These are phyloP conservation scores for Podospora conica DNA, from an alignment of 495 filamentous ascomycete species.

Conservation along the genomic window DNA sequence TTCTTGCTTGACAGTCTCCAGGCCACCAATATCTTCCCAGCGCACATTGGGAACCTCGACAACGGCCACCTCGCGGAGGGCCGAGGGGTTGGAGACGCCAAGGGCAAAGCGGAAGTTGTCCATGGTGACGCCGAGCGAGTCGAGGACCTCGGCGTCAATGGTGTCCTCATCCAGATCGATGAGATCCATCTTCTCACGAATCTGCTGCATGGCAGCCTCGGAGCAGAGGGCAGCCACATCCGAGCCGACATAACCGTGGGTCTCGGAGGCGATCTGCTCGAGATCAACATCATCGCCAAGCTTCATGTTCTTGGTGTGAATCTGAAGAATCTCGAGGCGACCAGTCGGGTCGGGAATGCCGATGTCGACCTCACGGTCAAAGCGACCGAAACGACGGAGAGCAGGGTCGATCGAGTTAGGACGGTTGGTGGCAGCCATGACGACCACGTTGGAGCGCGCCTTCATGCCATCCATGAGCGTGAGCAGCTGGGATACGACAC, in stretches of 20 bases:
- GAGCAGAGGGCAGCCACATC: conserved; percentile 99
- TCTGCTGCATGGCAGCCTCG: conserved; percentile 99
- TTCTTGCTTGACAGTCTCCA: conserved; percentile 98
- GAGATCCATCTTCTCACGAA: conserved; percentile 99
- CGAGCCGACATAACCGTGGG: conserved; percentile 97
- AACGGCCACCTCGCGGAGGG: conserved; percentile 96
- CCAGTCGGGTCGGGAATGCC: conserved; percentile 97
- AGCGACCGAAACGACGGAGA: conserved; percentile 93
- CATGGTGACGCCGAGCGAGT: conserved; percentile 97
- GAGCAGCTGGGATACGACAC: conserved; percentile 94
- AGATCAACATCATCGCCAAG: conserved; percentile 94
- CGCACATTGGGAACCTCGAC: conserved; percentile 98
- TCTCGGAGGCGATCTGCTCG: conserved; percentile 93
- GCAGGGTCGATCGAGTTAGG: conserved; percentile 98
- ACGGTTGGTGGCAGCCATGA: conserved; percentile 97
- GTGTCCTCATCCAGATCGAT: conserved; percentile 99
- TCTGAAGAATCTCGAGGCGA: conserved; percentile 96
- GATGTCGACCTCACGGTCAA: conserved; percentile 97
- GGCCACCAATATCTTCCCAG: conserved; percentile 99
- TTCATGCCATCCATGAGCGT: conserved; percentile 99
- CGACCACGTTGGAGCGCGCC: conserved; percentile 93
- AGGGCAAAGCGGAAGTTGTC: conserved; percentile 99
- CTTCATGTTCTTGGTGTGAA: conserved; percentile 99
- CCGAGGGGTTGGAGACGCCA: conserved; percentile 96
- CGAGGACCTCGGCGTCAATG: conserved; percentile 96